phyloP scores from a whole-genome alignment of 1,139 yeast genomes.

The Yamadazyma pseudoaaseri region DNA sequence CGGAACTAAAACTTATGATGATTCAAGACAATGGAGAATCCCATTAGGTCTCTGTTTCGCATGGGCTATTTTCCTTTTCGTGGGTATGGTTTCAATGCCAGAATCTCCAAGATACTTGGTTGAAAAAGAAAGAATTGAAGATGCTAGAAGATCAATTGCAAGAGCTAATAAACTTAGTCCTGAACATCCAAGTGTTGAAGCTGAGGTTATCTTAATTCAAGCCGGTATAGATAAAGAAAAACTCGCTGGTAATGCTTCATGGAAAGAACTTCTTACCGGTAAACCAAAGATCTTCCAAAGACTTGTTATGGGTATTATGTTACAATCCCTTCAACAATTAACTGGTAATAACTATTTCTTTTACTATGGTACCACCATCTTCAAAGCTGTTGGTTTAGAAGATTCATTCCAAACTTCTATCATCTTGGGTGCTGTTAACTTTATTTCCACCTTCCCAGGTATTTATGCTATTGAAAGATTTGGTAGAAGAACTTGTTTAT shows the following conservation, averaged over 20 bases:
- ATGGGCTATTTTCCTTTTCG: conserved; percentile 56
- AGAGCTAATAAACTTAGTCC: conserved; percentile 60
- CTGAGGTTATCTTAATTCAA: conserved; percentile 55
- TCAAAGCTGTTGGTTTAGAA: conserved; percentile 71
- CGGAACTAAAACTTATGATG: conserved; percentile 58
- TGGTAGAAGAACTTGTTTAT: conserved; percentile 69
- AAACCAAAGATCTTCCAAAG: conserved; percentile 67
- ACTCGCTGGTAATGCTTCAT: conserved; percentile 14
- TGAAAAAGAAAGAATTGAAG: conserved; percentile 30
- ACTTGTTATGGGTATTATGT: conserved; percentile 60
- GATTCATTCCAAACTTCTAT: conserved; percentile 79
- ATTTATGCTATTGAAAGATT: conserved; percentile 64
- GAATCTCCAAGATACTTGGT: conserved; percentile 60
- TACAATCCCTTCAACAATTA: conserved; percentile 57
- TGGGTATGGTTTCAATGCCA: conserved; percentile 41
- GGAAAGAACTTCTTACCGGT: conserved; percentile 35
- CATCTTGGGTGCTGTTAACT: conserved; percentile 75
- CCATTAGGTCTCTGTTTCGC: conserved; percentile 55
- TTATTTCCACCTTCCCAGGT: conserved; percentile 69
- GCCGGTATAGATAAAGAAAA: conserved; percentile 16
- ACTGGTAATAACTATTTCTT: conserved; percentile 82
- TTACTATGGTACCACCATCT: conserved; percentile 78
- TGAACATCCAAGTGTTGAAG: conserved; percentile 57
- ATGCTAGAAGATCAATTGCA: conserved; percentile 53
- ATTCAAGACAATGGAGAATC: conserved; percentile 61